Conservation (phyloP, 805 yeast species). For the Pichia membranifaciens region DNA sequence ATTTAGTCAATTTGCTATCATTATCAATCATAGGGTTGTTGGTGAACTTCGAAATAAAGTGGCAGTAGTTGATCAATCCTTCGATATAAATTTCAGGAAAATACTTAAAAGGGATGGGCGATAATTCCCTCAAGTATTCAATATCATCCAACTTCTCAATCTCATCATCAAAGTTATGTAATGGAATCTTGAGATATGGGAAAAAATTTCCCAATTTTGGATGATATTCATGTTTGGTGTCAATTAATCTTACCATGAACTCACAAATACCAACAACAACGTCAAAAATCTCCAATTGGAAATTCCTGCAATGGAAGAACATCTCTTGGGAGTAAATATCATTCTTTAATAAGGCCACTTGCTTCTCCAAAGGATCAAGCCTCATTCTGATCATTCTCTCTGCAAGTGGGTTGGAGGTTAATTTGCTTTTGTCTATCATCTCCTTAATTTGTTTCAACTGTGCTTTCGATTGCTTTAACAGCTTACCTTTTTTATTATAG, state of each 20-base stretch:
- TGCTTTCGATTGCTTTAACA: constrained; percentile 44
- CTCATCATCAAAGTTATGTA: constrained; percentile 53
- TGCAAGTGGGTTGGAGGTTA: constrained; percentile 24
- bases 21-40: constrained; percentile 53
- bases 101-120: constrained; percentile 74
- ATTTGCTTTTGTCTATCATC: constrained; percentile 20
- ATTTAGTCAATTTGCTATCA: constrained; percentile 44
- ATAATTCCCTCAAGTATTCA: constrained; percentile 57
- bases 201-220: constrained; percentile 20
- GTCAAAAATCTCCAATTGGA: constrained; percentile 67
- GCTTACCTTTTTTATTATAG: constrained; percentile 48
- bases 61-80: constrained; percentile 68
- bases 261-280: constrained; percentile 70
- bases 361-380: constrained; percentile 29
- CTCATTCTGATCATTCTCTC: constrained; percentile 25
- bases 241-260: constrained; percentile 65
- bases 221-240: constrained; percentile 66
- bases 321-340: constrained; percentile 56
- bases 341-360: constrained; percentile 35
- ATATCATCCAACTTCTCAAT: constrained; percentile 69
- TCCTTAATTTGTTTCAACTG: constrained; percentile 50
- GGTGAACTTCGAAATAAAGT: constrained; percentile 51
- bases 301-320: constrained; percentile 48
- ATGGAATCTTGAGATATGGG: constrained; percentile 42
- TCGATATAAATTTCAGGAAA: constrained; percentile 85